A percentile compares a stretch with the other conserved stretches of the same genome.
These are phyloP conservation scores for Penicillium goetzii DNA, from an alignment of 495 filamentous ascomycete species.

Conservation along the genomic window DNA sequence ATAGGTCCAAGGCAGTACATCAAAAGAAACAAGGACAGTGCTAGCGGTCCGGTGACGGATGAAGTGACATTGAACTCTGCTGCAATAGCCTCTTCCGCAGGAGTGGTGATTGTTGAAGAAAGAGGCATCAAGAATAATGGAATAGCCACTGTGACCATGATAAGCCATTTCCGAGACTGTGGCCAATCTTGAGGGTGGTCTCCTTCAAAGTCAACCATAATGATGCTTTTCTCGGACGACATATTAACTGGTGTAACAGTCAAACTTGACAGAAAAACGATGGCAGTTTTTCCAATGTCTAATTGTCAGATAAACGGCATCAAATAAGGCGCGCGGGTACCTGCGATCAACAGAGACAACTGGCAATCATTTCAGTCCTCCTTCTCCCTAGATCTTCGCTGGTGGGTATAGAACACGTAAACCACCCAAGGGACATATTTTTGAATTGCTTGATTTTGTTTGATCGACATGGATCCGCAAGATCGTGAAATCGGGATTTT, in stretches of 20 bases:
- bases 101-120: conserved; percentile 66
- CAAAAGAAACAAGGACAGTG: conserved; percentile 53
- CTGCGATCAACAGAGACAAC: not conserved
- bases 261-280: not conserved
- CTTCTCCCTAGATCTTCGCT: not conserved
- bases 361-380: not conserved
- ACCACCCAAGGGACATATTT: not conserved
- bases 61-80: conserved; percentile 58
- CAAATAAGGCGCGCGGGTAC: not conserved
- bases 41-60: conserved; percentile 53
- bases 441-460: not conserved
- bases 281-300: not conserved
- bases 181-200: conserved; percentile 23
- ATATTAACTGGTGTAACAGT: not conserved
- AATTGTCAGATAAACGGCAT: not conserved
- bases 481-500: not conserved
- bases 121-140: conserved; percentile 32
- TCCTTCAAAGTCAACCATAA: conserved; percentile 15
- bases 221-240: conserved; percentile 1
- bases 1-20: conserved; percentile 51
- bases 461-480: not conserved
- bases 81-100: conserved; percentile 54
- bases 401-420: conserved; percentile 1
- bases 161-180: conserved; percentile 11
- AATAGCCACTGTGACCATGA: conserved; percentile 16